phyloP scores from a whole-genome alignment of 495 filamentous ascomycete species.

The Immersiella caudata region DNA sequence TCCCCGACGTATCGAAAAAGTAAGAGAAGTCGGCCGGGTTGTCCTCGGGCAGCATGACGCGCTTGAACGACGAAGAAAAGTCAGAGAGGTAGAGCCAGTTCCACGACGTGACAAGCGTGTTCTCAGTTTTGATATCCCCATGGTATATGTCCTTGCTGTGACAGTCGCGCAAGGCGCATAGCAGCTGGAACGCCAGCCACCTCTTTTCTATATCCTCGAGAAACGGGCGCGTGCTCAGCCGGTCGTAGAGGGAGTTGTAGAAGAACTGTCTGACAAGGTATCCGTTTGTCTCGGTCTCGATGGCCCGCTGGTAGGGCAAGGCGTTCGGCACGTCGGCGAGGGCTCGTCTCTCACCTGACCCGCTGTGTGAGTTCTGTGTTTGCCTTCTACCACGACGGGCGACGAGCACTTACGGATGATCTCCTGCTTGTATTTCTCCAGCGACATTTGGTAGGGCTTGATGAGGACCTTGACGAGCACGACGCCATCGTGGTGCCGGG shows the following conservation, averaged over 20 bases:
- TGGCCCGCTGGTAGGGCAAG: constrained; percentile 81
- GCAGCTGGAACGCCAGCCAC: constrained; percentile 95
- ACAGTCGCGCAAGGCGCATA: constrained; percentile 90
- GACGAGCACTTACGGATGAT: constrained; percentile 66
- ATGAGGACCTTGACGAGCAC: constrained; percentile 93
- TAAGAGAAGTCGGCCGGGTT: constrained; percentile 98
- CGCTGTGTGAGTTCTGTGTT: constrained; percentile 22
- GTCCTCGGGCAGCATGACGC: constrained; percentile 90
- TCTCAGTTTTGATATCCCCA: constrained; percentile 98
- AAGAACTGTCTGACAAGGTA: constrained; percentile 96
- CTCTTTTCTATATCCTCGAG: constrained; percentile 98
- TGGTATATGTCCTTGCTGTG: constrained; percentile 91
- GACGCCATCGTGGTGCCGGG: constrained; percentile 83
- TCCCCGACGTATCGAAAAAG: constrained; percentile 91
- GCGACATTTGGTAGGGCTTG: constrained; percentile 81
- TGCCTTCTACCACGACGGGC: not conserved
- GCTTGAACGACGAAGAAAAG: constrained; percentile 95
- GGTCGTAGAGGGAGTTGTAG: constrained; percentile 96
- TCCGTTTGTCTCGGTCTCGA: constrained; percentile 88
- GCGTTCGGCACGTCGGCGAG: constrained; percentile 88
- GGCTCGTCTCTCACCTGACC: constrained; percentile 73
- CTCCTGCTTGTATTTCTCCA: constrained; percentile 73
- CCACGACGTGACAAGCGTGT: constrained; percentile 95
- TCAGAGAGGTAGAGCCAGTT: constrained; percentile 98
- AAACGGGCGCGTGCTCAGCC: constrained; percentile 94